Percentiles rank a stretch among this genome's conserved stretches.
These are phyloP conservation scores for Magnusiomyces clavatus DNA, from an alignment of 1,139 yeast genomes.

Conservation along the genomic window DNA sequence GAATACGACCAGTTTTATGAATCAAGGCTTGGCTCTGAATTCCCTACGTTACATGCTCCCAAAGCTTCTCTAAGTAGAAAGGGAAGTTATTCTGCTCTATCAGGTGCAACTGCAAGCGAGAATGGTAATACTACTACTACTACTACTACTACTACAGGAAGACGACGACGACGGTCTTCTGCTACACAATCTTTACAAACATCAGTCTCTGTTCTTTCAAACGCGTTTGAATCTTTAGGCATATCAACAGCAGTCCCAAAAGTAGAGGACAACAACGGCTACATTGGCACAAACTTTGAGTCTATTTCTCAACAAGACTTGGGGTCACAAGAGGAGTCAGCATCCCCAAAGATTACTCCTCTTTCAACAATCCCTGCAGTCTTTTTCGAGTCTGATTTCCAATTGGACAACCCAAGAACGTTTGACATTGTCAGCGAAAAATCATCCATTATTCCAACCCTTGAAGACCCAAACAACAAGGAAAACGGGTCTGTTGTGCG, in stretches of 20 bases:
- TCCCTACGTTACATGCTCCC: conserved; percentile 1
- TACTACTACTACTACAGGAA: too few species aligned
- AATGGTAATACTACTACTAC: not conserved
- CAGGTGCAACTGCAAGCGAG: not conserved
- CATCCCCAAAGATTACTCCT: conserved; percentile 21
- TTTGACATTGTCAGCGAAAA: conserved; percentile 67
- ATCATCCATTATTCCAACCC: conserved; percentile 31
- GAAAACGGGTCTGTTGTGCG: conserved; percentile 13
- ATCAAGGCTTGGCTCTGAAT: conserved; percentile 19
- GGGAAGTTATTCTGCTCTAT: too few species aligned
- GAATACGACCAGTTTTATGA: conserved; percentile 49
- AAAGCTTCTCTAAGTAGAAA: not conserved
- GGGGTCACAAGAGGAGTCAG: conserved; percentile 13
- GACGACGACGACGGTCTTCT: not conserved
- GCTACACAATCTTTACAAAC: conserved; percentile 7
- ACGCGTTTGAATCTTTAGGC: conserved; percentile 7
- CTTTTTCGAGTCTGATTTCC: conserved; percentile 59
- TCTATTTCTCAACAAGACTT: too few species aligned
- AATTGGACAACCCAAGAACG: conserved; percentile 80
- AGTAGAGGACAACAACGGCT: not conserved
- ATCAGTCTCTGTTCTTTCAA: conserved; percentile 7
- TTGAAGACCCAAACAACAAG: conserved; percentile 13
- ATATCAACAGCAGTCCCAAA: conserved; percentile 5
- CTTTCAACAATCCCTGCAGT: conserved; percentile 53
- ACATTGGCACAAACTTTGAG: too few species aligned